Evolutionary conservation across 768 basidiomycete genomes (phyloP), one percentile per base, ranked within the genome.

Genomic region (Leucosporidium creatinivorum): DNA sequence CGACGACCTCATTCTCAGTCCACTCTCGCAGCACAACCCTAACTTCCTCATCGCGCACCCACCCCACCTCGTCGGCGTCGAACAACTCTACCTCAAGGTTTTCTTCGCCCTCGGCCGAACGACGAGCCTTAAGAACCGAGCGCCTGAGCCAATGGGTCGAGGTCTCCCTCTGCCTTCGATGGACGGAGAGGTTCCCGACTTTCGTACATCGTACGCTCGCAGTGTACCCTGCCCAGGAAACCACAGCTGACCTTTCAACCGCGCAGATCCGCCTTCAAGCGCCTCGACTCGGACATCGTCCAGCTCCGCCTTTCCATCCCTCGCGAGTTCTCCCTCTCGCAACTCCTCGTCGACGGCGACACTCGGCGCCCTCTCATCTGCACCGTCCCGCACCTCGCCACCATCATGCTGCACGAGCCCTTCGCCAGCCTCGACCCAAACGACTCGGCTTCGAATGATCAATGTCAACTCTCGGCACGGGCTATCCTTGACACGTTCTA

Each of bases 391-490:
- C 68, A 68, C 48, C 49, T 49, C 8, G 17, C 58, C 18, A 69
- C 60, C 12, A 67, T 75, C 51, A 62, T 73, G 15, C 52, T 75
- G 17, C 74, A 75, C 63, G 74, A 75, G 39, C 65, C 72, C 30
- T 73, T 68, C 54, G 63, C 68, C 49, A 50, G 8, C 39, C 39
- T 44, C 39, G 39, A 44, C 39, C 39, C 39, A 6, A 44, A 10
- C 39, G 39, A 44, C 13, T 44, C 39, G 10, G 39, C 8, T 3
- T 44, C 39, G 39, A 44, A 44, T 13, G 39, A 44, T 2, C 8
- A 44, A 51, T 73, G 65, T 21, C 26, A 66, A 8, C 51, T 63
- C 5, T 67, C 65, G 39, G 63, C 59, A 15, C 39, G 70, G 55
- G 60, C 64, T 23, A 67, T 73, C 31, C 63, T 75, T 10, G 54